Evolutionary conservation across 2,329 filamentous ascomycete genomes (phyloP).

Genomic region (Aspergillus fructus): DNA sequence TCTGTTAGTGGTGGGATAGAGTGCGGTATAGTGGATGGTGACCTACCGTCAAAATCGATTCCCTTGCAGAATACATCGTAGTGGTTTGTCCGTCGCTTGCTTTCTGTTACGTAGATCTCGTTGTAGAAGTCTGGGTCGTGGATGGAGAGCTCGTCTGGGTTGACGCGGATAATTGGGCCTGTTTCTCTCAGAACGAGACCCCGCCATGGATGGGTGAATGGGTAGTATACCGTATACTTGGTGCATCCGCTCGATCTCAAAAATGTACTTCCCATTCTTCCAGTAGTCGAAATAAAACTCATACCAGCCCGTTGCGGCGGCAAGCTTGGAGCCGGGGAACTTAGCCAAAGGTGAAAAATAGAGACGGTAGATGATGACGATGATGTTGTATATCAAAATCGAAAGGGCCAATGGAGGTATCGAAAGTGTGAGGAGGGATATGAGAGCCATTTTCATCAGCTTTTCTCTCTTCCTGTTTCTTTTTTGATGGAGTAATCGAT

Average conservation of each 20-base stretch:
- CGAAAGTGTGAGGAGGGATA: background rate
- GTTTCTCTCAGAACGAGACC: background rate
- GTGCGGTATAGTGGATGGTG: background rate
- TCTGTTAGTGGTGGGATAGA: background rate
- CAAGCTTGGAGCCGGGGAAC: slow-evolving; percentile 34
- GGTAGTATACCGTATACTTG: slow-evolving; percentile 29
- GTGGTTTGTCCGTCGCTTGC: background rate
- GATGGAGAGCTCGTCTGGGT: slow-evolving; percentile 34
- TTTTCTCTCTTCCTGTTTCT: no score
- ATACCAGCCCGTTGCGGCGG: slow-evolving; percentile 32
- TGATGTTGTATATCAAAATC: background rate
- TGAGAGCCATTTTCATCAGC: background rate
- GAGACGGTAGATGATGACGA: slow-evolving; percentile 26
- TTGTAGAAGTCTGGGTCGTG: slow-evolving; percentile 35
- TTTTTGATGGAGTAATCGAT: no score
- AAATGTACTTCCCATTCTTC: slow-evolving; percentile 32
- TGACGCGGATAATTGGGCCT: slow-evolving; percentile 38
- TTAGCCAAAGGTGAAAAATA: slow-evolving; percentile 34
- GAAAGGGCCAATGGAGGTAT: background rate
- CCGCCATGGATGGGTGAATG: no score
- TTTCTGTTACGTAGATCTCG: slow-evolving; percentile 28
- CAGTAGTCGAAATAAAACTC: slow-evolving; percentile 38
- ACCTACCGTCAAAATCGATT: background rate
- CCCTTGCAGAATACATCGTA: background rate
- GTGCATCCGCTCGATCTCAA: slow-evolving; percentile 36